A percentile compares a stretch with the other conserved stretches of the same genome.
Evolutionary conservation across 805 yeast genomes (phyloP).

Genomic region (Lipomyces spencermartinsiae): DNA sequence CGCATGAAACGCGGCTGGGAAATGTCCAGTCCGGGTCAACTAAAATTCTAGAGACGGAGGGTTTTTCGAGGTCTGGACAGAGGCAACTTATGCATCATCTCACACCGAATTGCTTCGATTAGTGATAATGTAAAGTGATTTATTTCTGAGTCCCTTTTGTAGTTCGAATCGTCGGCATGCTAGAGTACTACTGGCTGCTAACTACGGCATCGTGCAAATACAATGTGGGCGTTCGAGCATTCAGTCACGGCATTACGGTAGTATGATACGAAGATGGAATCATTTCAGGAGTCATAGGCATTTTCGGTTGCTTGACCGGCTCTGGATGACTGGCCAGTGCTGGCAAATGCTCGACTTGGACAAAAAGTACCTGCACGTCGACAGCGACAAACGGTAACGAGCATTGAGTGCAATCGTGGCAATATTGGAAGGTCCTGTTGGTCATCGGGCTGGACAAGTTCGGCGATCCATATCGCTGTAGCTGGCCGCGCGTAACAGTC

Average conservation of each 20-base stretch:
- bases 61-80: too few relatives aligned
- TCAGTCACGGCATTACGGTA: constrained; percentile 41
- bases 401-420: too few relatives aligned
- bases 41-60: too few relatives aligned
- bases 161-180: too few relatives aligned
- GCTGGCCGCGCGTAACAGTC: neutral
- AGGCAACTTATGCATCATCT: too few relatives aligned
- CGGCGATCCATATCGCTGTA: neutral
- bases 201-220: constrained; percentile 54
- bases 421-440: neutral
- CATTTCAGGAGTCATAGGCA: constrained; percentile 11
- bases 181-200: neutral
- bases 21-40: neutral
- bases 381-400: too few relatives aligned
- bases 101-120: too few relatives aligned
- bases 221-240: constrained; percentile 68
- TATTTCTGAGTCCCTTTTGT: too few relatives aligned
- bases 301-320: too few relatives aligned
- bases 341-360: constrained; percentile 13
- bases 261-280: constrained; percentile 15
- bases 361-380: constrained; percentile 17
- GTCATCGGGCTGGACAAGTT: neutral
- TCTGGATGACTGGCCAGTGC: constrained; percentile 30
- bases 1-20: neutral
- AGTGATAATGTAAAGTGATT: too few relatives aligned